A percentile compares a stretch with the other conserved stretches of the same genome.
Conservation (phyloP, 441 rosid species). For the Kokia cookei region DNA sequence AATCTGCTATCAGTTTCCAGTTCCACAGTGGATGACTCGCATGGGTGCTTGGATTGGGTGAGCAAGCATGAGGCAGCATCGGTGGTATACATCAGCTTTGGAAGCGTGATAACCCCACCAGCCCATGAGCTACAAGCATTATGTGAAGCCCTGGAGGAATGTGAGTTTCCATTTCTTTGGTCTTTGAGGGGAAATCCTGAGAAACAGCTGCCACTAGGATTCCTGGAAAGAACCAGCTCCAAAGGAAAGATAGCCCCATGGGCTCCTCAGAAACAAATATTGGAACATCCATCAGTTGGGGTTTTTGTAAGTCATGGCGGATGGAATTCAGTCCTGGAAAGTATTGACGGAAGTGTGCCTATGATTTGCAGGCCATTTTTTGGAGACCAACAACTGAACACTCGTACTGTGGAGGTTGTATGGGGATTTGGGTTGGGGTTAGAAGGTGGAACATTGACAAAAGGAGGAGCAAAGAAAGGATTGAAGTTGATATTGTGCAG, state of each 20-base stretch:
- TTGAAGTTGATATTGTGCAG: conserved; percentile 17
- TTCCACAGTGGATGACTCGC: conserved; percentile 10
- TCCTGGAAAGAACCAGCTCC: conserved; percentile 20
- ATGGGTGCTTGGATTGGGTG: conserved; percentile 43
- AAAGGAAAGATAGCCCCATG: conserved; percentile 40
- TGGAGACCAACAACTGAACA: conserved; percentile 37
- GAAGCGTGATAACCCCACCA: conserved; percentile 27
- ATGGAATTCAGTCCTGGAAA: conserved; percentile 47
- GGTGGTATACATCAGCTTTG: conserved; percentile 38
- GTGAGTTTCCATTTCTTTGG: conserved; percentile 38
- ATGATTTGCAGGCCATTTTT: conserved; percentile 48
- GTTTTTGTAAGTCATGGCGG: conserved; percentile 44
- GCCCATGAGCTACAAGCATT: conserved; percentile 34
- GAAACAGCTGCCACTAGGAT: conserved; percentile 22
- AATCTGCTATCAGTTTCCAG: not conserved
- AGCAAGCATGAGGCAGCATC: conserved; percentile 19
- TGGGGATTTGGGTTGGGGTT: conserved; percentile 36
- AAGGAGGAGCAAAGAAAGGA: conserved; percentile 14
- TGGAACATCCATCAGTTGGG: conserved; percentile 30
- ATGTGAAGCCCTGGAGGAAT: conserved; percentile 31
- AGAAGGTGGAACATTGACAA: conserved; percentile 30
- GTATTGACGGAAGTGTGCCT: conserved; percentile 35
- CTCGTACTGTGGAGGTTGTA: conserved; percentile 19
- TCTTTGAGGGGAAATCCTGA: conserved; percentile 32
- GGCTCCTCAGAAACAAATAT: conserved; percentile 36